Evolutionary conservation across 2,329 filamentous ascomycete genomes (phyloP).

Genomic region (Monilinia polystroma): DNA sequence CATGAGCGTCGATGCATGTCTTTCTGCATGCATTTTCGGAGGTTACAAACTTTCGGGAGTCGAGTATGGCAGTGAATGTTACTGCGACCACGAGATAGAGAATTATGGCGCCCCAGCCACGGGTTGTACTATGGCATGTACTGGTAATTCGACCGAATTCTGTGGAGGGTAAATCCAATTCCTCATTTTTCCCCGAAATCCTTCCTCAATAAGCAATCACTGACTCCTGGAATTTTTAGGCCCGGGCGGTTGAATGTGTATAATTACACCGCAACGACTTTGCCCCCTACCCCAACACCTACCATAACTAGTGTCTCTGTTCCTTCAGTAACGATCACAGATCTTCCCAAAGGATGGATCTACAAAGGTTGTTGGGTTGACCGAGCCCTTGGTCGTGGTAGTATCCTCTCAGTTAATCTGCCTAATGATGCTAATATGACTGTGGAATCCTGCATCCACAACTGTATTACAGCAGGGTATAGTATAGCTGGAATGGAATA

Average conservation of each 20-base stretch:
- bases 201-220: background rate
- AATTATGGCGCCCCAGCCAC: conserved; percentile 20
- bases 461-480: conserved; percentile 34
- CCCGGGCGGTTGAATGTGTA: conserved; percentile 33
- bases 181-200: background rate
- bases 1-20: conserved; percentile 31
- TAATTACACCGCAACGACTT: conserved; percentile 25
- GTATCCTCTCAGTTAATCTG: conserved; percentile 26
- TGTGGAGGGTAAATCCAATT: conserved; percentile 37
- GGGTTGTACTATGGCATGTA: conserved; percentile 33
- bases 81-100: conserved; percentile 28
- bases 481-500: conserved; percentile 42
- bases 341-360: conserved; percentile 31
- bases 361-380: conserved; percentile 35
- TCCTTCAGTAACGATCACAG: conserved; percentile 24
- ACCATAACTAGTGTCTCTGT: conserved; percentile 12
- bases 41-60: conserved; percentile 38
- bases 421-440: conserved; percentile 28
- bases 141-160: conserved; percentile 36
- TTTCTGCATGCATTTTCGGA: conserved; percentile 39
- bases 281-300: conserved; percentile 19
- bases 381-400: conserved; percentile 27
- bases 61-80: conserved; percentile 41
- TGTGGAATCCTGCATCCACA: conserved; percentile 38
- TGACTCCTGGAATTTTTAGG: background rate